A percentile compares a stretch with the other conserved stretches of the same genome.
These are phyloP conservation scores for Penicillium sp. DNA, from an alignment of 2,329 filamentous ascomycete species.

Conservation along the genomic window DNA sequence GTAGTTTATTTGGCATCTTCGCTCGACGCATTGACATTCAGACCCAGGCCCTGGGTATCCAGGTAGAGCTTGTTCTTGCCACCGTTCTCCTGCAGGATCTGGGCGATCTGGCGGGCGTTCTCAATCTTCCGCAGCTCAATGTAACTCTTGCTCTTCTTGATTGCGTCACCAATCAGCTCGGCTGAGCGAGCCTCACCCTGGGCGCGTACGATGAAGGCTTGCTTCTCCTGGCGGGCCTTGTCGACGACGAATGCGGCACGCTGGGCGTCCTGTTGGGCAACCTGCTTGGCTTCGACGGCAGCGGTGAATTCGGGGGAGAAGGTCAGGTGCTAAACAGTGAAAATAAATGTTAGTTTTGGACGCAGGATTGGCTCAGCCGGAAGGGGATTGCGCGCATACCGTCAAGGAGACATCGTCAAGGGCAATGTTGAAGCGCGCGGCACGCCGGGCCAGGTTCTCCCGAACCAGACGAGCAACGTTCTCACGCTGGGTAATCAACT, in stretches of 20 bases:
- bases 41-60: slow-evolving; percentile 83
- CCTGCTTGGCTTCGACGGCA: slow-evolving; percentile 70
- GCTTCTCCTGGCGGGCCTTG: slow-evolving; percentile 99
- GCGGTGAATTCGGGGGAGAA: slow-evolving; percentile 71
- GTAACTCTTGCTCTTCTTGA: slow-evolving; percentile 99
- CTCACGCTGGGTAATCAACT: slow-evolving; percentile 98
- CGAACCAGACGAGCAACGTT: slow-evolving; percentile 89
- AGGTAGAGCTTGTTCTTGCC: slow-evolving; percentile 93
- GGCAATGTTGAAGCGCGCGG: slow-evolving; percentile 94
- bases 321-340: slow-evolving; percentile 59
- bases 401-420: slow-evolving; percentile 97
- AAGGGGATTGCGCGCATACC: slow-evolving; percentile 53
- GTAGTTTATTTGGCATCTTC: slow-evolving; percentile 37
- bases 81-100: slow-evolving; percentile 79
- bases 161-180: slow-evolving; percentile 95
- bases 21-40: slow-evolving; percentile 68
- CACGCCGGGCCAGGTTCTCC: slow-evolving; percentile 87
- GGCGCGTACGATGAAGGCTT: slow-evolving; percentile 95
- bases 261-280: slow-evolving; percentile 87
- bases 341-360: slow-evolving; percentile 9
- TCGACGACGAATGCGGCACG: slow-evolving; percentile 96
- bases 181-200: slow-evolving; percentile 99
- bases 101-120: slow-evolving; percentile 88
- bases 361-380: background rate
- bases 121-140: slow-evolving; percentile 98